Evolutionary conservation across 1,139 yeast genomes (phyloP).

Genomic region (Taphrina deformans): DNA sequence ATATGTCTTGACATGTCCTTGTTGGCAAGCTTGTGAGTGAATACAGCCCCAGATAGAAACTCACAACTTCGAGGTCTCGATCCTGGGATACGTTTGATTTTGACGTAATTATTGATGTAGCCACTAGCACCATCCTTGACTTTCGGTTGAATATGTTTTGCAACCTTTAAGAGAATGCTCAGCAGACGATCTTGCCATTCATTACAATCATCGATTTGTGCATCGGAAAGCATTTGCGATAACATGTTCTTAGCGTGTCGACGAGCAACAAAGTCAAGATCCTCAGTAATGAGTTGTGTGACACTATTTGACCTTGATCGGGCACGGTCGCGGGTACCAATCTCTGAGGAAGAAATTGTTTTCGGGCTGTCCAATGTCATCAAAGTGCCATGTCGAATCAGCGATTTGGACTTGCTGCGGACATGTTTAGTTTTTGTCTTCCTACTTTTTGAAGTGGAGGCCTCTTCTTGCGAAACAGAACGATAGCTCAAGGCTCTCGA

Average conservation of each 20-base stretch:
- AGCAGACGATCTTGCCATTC: constrained; percentile 57
- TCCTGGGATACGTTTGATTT: constrained; percentile 80
- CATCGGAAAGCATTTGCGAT: constrained; percentile 58
- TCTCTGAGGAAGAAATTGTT: not conserved
- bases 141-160: constrained; percentile 56
- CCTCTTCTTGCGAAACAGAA: not conserved
- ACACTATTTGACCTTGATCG: constrained; percentile 25
- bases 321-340: not conserved
- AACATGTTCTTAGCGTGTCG: constrained; percentile 52
- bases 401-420: constrained; percentile 18
- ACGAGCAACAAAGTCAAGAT: constrained; percentile 49
- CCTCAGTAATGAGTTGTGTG: constrained; percentile 38
- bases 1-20: constrained; percentile 71
- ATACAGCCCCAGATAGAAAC: constrained; percentile 74
- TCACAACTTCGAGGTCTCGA: constrained; percentile 60
- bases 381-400: constrained; percentile 4
- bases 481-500: not conserved
- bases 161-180: constrained; percentile 51
- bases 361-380: not conserved
- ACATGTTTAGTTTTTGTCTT: not conserved
- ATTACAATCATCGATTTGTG: constrained; percentile 53
- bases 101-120: constrained; percentile 83
- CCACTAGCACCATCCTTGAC: constrained; percentile 67
- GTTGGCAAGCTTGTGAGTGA: constrained; percentile 81
- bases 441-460: not conserved